phyloP scores from a whole-genome alignment of 2,329 filamentous ascomycete species.

The Magnaporthales sp. region DNA sequence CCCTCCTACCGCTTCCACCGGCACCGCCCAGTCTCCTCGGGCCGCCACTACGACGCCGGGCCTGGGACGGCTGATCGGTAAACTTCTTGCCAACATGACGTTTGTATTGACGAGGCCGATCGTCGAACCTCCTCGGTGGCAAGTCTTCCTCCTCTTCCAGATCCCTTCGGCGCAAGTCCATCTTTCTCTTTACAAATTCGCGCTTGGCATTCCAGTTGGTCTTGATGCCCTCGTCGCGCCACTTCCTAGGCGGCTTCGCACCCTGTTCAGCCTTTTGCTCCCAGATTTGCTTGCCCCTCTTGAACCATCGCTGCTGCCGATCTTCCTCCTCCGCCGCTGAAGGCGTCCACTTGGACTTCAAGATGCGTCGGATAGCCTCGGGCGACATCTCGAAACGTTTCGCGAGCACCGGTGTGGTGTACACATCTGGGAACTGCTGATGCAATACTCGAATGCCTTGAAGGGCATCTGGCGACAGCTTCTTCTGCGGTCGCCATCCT shows the following conservation, averaged over 20 bases:
- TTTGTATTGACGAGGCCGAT: background rate
- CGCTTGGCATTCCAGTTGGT: background rate
- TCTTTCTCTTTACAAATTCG: background rate
- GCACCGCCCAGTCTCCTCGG: background rate
- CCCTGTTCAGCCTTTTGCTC: slow-evolving; percentile 49
- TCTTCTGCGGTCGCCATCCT: slow-evolving; percentile 76
- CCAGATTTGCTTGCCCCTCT: slow-evolving; percentile 53
- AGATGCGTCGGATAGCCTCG: slow-evolving; percentile 79
- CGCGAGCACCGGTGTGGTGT: slow-evolving; percentile 66
- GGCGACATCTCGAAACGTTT: slow-evolving; percentile 76
- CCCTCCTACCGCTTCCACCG: background rate
- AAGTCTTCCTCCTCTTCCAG: background rate
- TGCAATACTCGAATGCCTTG: slow-evolving; percentile 84
- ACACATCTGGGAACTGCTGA: slow-evolving; percentile 65
- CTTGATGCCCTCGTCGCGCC: slow-evolving; percentile 42
- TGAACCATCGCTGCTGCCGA: slow-evolving; percentile 53
- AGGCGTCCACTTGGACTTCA: slow-evolving; percentile 70
- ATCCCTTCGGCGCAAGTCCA: background rate
- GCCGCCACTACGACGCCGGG: background rate
- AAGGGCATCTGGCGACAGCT: slow-evolving; percentile 83
- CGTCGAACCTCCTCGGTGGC: background rate
- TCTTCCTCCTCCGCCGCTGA: slow-evolving; percentile 44
- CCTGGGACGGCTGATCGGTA: background rate
- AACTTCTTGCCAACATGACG: background rate
- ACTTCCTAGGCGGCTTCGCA: slow-evolving; percentile 50